Base-by-base conservation (phyloP, 2,329 filamentous ascomycete genomes). In the Lasiodiplodia gonubiensis region DNA sequence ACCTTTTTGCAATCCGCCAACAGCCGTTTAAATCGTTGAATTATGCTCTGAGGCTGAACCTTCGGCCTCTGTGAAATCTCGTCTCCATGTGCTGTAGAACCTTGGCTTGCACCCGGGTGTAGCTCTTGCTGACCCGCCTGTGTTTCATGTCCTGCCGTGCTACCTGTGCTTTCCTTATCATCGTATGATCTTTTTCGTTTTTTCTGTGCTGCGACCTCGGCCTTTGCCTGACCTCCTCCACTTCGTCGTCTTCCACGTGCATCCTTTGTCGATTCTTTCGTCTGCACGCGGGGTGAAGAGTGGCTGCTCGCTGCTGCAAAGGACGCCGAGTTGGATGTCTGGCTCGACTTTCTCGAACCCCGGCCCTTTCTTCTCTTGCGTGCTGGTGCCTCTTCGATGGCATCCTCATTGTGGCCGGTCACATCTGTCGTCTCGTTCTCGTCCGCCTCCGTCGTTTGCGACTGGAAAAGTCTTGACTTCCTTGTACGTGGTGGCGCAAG, bases 1-100 rank as follows among this genome's bases (percentile, higher is more conserved):
- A 88, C 83, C 33, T 80, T 80, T 65, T 84, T 86, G 68, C 93
- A 82, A 70, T 88, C 84, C 23, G 83, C 82, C 27, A 95, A 77
- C 0, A 90, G 82, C 23, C 80, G 81, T 69, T 80, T 83, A 52
- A 90, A 82, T 46, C 84, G 81, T 68, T 77, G 77, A 69, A 89
- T 81, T 68, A 91, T 88, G 70, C 78, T 81, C 69, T 80, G 73
- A 70, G 82, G 76, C 30, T 81, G 76, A 48, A 46, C 21, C 33
- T 55, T 67, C 23, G 53, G 64, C 61, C 61, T 37, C 21, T 64
- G 33, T 2, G 30, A 42, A 27, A 23, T 33, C 5, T 16, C 18
- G 25, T n/a, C 39, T 10, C 33, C 12, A 35, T 33, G 35, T 23
- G 64, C 27, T 27, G 52, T 55, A 55, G 64, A 66, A 55, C 52